A percentile compares a stretch with the other conserved stretches of the same genome.
Conservation (phyloP, 2,329 filamentous ascomycete species). For the Epichloe typhina region DNA sequence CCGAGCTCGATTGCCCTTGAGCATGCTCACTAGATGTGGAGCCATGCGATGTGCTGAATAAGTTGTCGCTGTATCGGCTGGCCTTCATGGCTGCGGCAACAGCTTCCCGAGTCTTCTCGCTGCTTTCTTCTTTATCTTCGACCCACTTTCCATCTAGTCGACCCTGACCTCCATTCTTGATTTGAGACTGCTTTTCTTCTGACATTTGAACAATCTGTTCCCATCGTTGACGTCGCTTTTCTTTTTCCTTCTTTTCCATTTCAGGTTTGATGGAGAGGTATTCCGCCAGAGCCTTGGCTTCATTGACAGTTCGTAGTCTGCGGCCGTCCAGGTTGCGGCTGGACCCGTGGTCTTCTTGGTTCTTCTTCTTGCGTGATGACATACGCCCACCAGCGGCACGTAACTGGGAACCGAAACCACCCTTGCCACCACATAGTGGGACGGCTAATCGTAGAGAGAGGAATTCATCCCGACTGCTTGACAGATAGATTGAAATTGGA, state of each 20-base stretch:
- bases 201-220: slow-evolving; percentile 77
- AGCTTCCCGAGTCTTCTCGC: slow-evolving; percentile 67
- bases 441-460: slow-evolving; percentile 70
- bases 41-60: slow-evolving; percentile 37
- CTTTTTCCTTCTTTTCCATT: slow-evolving; percentile 90
- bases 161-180: slow-evolving; percentile 58
- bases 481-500: slow-evolving; percentile 50
- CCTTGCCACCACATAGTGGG: slow-evolving; percentile 82
- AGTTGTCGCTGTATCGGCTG: slow-evolving; percentile 48
- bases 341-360: slow-evolving; percentile 74
- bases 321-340: slow-evolving; percentile 89
- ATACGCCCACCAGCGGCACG: slow-evolving; percentile 95
- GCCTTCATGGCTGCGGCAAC: slow-evolving; percentile 57
- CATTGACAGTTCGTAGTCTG: slow-evolving; percentile 78
- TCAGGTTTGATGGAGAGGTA: slow-evolving; percentile 93
- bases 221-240: slow-evolving; percentile 73
- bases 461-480: slow-evolving; percentile 47
- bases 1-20: slow-evolving; percentile 15
- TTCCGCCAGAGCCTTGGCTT: slow-evolving; percentile 89
- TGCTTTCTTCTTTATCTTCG: slow-evolving; percentile 83
- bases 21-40: slow-evolving; percentile 27
- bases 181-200: slow-evolving; percentile 71
- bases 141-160: slow-evolving; percentile 85
- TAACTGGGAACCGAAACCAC: slow-evolving; percentile 93
- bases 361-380: slow-evolving; percentile 85